Evolutionary conservation across 305 asterid species (phyloP), one percentile per base, ranked within the genome.

Genomic region (Fraxinus velutina): DNA sequence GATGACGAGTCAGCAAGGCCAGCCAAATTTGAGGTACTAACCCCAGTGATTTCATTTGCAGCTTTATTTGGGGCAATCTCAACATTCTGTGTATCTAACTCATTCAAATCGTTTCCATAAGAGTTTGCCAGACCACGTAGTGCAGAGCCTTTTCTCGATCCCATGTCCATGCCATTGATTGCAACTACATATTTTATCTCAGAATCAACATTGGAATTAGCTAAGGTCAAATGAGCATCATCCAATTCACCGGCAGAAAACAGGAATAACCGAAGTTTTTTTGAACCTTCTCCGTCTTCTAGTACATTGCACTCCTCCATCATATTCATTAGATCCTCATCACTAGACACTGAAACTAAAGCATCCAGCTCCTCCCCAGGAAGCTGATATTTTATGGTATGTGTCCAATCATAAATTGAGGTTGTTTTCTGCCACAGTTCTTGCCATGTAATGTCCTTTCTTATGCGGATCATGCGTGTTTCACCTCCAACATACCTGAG

Each of bases 361-460:
- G 97, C 92, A 88, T 93, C 97, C 77, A 93, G 94, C 75, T 92
- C 97, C 89, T 91, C 97, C 83, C 93, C 97, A 64, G 97, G 97
- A 81, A 92, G 95, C 86, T 93, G 97, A 86, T 93, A 93, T 79
- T 89, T 91, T 80, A 93, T 88, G 29, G 89, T 82, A 60, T 86
- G 88, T 2, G 92, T 88, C 79, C 86, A 89, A 9, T 86, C 89
- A 84, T 90, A 93, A 42, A 91, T 85, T 24, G 87, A 83, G 21
- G 79, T 79, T 74, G 91, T 75, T 87, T 86, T 93, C 81, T 81
- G 87, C 91, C 91, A 90, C 74, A 93, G 79, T 75, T 88, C 93
- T 81, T 85, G 85, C 97, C 96, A 91, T 73, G 89, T 76, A 78
- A 91, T 87, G 74, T 91, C 92, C 89, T 88, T 90, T 83, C 91